Conservation (phyloP, 139 green algal species). For the Coelastrella sp. region DNA sequence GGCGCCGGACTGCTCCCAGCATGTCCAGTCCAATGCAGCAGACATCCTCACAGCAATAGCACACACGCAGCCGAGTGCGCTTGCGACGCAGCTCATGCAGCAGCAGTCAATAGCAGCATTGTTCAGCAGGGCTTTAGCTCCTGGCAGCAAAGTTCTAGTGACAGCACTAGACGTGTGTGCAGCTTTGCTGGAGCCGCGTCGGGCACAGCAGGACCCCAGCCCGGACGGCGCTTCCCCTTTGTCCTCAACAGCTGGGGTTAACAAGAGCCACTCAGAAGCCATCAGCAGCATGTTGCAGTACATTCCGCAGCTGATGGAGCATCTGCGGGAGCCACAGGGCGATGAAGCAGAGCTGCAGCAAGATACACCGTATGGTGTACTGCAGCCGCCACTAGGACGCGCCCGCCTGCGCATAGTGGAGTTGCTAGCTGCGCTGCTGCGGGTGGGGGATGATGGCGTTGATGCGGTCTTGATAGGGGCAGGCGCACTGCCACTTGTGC, state of each 20-base stretch:
- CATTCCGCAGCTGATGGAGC: slow-evolving; percentile 68
- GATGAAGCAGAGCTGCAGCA: slow-evolving; percentile 44
- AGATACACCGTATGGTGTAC: slow-evolving; percentile 84
- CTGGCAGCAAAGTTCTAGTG: slow-evolving; percentile 61
- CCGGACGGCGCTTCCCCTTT: not conserved
- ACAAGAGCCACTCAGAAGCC: slow-evolving; percentile 46
- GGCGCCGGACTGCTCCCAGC: not conserved
- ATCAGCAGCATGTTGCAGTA: slow-evolving; percentile 62
- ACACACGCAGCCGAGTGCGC: slow-evolving; percentile 76
- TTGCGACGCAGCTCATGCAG: slow-evolving; percentile 76
- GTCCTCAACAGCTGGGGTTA: not conserved
- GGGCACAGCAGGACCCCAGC: slow-evolving; percentile 37
- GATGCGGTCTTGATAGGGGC: slow-evolving; percentile 72
- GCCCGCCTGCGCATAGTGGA: slow-evolving; percentile 84
- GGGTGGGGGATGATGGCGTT: slow-evolving; percentile 66
- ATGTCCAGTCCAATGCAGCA: slow-evolving; percentile 80
- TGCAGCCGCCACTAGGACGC: slow-evolving; percentile 80
- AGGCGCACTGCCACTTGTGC: slow-evolving; percentile 64
- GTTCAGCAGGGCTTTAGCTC: slow-evolving; percentile 60
- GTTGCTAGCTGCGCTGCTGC: slow-evolving; percentile 85
- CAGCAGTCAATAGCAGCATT: slow-evolving; percentile 60
- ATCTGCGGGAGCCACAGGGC: slow-evolving; percentile 59
- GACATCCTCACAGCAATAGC: slow-evolving; percentile 90
- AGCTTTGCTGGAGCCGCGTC: slow-evolving; percentile 85
- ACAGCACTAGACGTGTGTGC: slow-evolving; percentile 88